Percentiles rank a stretch among this genome's conserved stretches.
These are phyloP conservation scores for Fusarium sp. DNA, from an alignment of 2,329 filamentous ascomycete genomes.

Conservation along the genomic window DNA sequence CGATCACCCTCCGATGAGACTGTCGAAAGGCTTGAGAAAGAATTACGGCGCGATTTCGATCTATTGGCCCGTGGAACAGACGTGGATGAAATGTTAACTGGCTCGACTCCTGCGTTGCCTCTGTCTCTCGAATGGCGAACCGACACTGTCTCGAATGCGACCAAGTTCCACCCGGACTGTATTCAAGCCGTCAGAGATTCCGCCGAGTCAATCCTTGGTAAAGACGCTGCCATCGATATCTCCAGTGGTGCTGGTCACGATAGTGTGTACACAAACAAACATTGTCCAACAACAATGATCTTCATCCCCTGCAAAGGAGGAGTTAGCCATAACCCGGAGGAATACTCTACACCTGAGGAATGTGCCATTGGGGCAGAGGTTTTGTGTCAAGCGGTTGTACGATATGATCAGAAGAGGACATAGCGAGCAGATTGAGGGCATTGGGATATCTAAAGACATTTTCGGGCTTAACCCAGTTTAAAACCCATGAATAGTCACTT, in stretches of 20 bases:
- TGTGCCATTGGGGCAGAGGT: constrained; percentile 48
- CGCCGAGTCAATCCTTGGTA: constrained; percentile 57
- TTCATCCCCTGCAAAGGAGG: constrained; percentile 51
- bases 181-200: constrained; percentile 72
- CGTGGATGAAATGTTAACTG: constrained; percentile 52
- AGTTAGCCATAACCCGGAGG: constrained; percentile 49
- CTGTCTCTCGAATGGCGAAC: constrained; percentile 69
- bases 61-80: constrained; percentile 63
- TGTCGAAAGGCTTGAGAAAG: constrained; percentile 65
- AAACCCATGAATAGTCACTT: too few species aligned
- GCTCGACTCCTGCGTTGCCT: constrained; percentile 53
- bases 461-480: too few species aligned
- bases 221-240: constrained; percentile 48
- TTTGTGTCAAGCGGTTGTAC: constrained; percentile 41
- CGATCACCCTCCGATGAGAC: constrained; percentile 66
- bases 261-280: constrained; percentile 49
- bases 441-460: too few species aligned
- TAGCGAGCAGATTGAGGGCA: background rate
- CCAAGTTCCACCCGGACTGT: constrained; percentile 74
- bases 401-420: constrained; percentile 44
- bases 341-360: constrained; percentile 49
- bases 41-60: constrained; percentile 55
- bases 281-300: constrained; percentile 52
- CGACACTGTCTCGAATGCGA: constrained; percentile 70
- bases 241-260: constrained; percentile 54